A percentile compares a stretch with the other conserved stretches of the same genome.
Conservation (phyloP, 2,329 filamentous ascomycete species). For the Trichophyton benhamiae region DNA sequence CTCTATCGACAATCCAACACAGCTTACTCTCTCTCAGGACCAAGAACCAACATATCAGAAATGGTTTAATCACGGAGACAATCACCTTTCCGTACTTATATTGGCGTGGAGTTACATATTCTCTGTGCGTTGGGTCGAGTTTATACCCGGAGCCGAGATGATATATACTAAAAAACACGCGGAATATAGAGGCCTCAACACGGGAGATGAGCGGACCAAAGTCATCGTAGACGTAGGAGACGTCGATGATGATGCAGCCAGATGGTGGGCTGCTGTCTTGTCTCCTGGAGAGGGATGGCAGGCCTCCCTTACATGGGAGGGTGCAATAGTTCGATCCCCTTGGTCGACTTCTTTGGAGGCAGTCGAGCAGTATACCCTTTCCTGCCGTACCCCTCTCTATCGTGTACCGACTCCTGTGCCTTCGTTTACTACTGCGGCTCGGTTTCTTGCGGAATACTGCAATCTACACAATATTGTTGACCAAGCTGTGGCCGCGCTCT, state of each 20-base stretch:
- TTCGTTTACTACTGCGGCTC: constrained; percentile 11
- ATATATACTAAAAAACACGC: constrained; percentile 7
- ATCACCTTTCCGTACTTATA: constrained; percentile 11
- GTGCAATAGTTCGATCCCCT: constrained; percentile 3
- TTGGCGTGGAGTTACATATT: constrained; percentile 12
- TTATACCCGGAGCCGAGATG: constrained; percentile 7
- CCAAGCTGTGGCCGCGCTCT: constrained; percentile 18
- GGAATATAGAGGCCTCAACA: background rate
- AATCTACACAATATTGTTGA: constrained; percentile 14
- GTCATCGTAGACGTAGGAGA: constrained; percentile 9
- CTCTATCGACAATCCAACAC: background rate
- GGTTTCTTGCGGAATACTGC: constrained; percentile 17
- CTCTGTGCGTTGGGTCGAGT: constrained; percentile 10
- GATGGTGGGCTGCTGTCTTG: constrained; percentile 15
- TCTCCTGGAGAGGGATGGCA: constrained; percentile 12
- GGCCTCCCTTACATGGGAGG: constrained; percentile 5
- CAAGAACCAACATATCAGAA: constrained; percentile 4
- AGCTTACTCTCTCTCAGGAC: background rate
- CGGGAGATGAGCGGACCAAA: background rate
- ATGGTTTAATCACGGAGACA: constrained; percentile 9
- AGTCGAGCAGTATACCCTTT: constrained; percentile 4
- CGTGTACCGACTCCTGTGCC: background rate
- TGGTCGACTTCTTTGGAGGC: constrained; percentile 6
- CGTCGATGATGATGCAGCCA: constrained; percentile 6
- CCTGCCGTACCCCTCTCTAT: background rate